Evolutionary conservation across 1,139 yeast species (phyloP).

Genomic region (Debaryomycetaceae sp.): DNA sequence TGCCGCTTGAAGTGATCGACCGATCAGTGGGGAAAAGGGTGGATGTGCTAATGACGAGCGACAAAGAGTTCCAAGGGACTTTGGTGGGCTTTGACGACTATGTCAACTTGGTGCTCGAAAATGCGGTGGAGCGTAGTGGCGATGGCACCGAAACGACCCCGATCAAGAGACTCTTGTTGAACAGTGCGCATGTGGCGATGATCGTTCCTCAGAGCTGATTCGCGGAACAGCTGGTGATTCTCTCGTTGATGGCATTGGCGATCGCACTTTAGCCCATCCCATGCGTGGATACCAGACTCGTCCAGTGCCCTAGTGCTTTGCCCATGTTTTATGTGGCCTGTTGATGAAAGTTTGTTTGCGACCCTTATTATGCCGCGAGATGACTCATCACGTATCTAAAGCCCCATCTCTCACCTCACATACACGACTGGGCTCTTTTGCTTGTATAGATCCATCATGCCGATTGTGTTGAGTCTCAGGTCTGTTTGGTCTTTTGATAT

Average conservation of each 20-base stretch:
- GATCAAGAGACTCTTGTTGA: conserved; percentile 63
- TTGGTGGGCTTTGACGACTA: conserved; percentile 90
- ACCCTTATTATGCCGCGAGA: no score
- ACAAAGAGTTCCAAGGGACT: conserved; percentile 74
- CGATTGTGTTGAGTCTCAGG: no score
- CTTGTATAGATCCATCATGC: no score
- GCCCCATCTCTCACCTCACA: no score
- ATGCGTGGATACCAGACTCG: no score
- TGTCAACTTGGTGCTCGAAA: conserved; percentile 82
- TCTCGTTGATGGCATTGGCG: neutral
- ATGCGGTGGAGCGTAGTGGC: conserved; percentile 52
- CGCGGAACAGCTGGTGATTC: neutral
- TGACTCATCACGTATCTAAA: no score
- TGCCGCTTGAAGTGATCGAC: conserved; percentile 83
- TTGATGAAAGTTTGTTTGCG: no score
- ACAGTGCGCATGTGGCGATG: conserved; percentile 88
- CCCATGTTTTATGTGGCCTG: neutral
- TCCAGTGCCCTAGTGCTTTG: neutral
- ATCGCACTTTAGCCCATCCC: no score
- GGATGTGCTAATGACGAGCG: conserved; percentile 66
- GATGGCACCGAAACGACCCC: conserved; percentile 27
- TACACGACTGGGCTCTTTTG: no score
- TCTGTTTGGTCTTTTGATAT: no score
- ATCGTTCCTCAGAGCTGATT: conserved; percentile 16
- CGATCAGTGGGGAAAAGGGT: conserved; percentile 74